phyloP scores from a whole-genome alignment of 2,329 filamentous ascomycete genomes.

The Fusarium metavorans region DNA sequence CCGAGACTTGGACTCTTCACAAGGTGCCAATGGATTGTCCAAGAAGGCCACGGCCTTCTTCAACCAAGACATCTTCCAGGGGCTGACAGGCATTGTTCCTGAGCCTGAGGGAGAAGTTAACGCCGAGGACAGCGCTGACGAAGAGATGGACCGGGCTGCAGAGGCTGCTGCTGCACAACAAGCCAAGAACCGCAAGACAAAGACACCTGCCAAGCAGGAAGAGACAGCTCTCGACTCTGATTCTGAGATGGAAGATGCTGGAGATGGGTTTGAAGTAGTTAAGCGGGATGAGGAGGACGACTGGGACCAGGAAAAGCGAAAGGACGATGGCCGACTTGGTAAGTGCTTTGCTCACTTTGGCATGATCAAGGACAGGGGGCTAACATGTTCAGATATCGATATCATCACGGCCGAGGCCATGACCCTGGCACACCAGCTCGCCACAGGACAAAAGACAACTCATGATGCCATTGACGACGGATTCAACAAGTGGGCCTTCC shows the following conservation, averaged over 20 bases:
- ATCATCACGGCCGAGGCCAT: slow-evolving; percentile 99
- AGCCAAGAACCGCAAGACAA: slow-evolving; percentile 43
- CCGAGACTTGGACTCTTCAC: slow-evolving; percentile 51
- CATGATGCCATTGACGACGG: slow-evolving; percentile 88
- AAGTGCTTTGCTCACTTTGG: slow-evolving; percentile 40
- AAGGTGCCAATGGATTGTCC: slow-evolving; percentile 35
- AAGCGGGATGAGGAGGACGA: slow-evolving; percentile 62
- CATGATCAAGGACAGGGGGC: not conserved
- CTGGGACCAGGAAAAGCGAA: slow-evolving; percentile 76
- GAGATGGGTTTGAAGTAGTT: slow-evolving; percentile 71
- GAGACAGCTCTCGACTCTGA: slow-evolving; percentile 46
- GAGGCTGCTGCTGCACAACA: slow-evolving; percentile 43
- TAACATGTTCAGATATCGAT: slow-evolving; percentile 76
- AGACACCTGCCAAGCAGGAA: slow-evolving; percentile 18
- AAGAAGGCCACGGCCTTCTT: slow-evolving; percentile 87
- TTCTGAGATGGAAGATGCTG: slow-evolving; percentile 55
- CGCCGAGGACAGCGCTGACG: slow-evolving; percentile 44
- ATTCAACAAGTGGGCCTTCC: slow-evolving; percentile 93
- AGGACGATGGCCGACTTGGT: slow-evolving; percentile 73
- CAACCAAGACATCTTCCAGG: slow-evolving; percentile 93
- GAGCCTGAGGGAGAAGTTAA: slow-evolving; percentile 50
- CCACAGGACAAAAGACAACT: slow-evolving; percentile 83
- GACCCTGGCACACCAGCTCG: slow-evolving; percentile 93
- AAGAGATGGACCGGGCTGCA: slow-evolving; percentile 50
- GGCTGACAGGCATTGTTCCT: slow-evolving; percentile 76